Conservation (phyloP, 2,329 filamentous ascomycete genomes). For the Ascomycota sp. region DNA sequence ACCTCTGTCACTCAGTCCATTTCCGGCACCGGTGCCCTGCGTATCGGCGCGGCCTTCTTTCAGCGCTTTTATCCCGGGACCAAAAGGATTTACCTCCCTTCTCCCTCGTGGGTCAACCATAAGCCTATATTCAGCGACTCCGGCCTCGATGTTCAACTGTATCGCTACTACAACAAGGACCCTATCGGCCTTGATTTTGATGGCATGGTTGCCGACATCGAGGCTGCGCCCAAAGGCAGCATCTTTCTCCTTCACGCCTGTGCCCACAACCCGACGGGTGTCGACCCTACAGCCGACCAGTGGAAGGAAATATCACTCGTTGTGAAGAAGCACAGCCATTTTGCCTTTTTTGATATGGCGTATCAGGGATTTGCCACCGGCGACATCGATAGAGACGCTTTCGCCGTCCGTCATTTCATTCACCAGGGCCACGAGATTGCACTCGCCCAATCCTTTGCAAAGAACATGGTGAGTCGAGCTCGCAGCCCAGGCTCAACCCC, state of each 20-base stretch:
- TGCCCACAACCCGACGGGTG: constrained; percentile 91
- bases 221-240: constrained; percentile 65
- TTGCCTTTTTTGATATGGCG: constrained; percentile 96
- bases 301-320: constrained; percentile 77
- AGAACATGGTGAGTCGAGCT: constrained; percentile 67
- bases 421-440: constrained; percentile 73
- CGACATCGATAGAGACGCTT: constrained; percentile 78
- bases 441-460: constrained; percentile 85
- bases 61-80: constrained; percentile 71
- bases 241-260: constrained; percentile 90
- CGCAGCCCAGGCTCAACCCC: background rate
- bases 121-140: constrained; percentile 87
- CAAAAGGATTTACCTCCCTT: constrained; percentile 94
- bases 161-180: constrained; percentile 97
- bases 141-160: constrained; percentile 76
- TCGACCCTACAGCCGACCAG: constrained; percentile 79
- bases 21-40: constrained; percentile 86
- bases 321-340: constrained; percentile 71
- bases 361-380: constrained; percentile 96
- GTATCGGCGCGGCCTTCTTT: constrained; percentile 86
- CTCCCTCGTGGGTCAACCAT: constrained; percentile 95
- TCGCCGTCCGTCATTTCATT: constrained; percentile 80
- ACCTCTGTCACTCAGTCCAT: constrained; percentile 92
- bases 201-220: constrained; percentile 75
- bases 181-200: constrained; percentile 96